Percentiles rank a stretch among this genome's conserved stretches.
Conservation (phyloP, 1,284 basidiomycete genomes). For the Filobasidium uniguttulatum region DNA sequence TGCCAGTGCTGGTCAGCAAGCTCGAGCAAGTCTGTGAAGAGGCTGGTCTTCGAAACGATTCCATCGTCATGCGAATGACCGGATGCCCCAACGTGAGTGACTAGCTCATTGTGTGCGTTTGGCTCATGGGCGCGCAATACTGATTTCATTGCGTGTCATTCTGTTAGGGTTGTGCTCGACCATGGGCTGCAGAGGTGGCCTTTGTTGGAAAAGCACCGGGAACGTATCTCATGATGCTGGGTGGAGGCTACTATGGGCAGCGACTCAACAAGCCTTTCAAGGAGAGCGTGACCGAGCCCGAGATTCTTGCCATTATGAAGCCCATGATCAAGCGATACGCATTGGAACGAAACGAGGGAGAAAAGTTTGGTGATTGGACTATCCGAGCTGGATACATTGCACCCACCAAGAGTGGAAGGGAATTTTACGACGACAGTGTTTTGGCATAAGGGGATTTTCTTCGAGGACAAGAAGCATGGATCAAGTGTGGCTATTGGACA, state of each 20-base stretch:
- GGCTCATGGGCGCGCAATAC: too few species aligned
- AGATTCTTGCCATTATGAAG: constrained; percentile 75
- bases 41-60: constrained; percentile 79
- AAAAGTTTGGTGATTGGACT: constrained; percentile 91
- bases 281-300: constrained; percentile 85
- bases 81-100: constrained; percentile 67
- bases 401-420: constrained; percentile 53
- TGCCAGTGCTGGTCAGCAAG: constrained; percentile 89
- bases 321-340: constrained; percentile 94
- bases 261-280: constrained; percentile 63
- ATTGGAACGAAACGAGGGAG: constrained; percentile 71
- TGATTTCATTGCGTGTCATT: constrained; percentile 5
- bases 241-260: constrained; percentile 86
- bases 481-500: too few species aligned
- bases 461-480: not conserved
- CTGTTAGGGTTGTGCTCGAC: constrained; percentile 62
- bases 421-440: constrained; percentile 58
- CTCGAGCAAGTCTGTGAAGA: constrained; percentile 91
- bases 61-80: constrained; percentile 96
- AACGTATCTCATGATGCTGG: constrained; percentile 85
- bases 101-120: not conserved
- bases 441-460: constrained; percentile 16
- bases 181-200: constrained; percentile 92
- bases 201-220: constrained; percentile 96
- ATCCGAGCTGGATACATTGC: constrained; percentile 75